A percentile compares a stretch with the other conserved stretches of the same genome.
These are phyloP conservation scores for Avena insularis DNA, from an alignment of 176 grass and related monocot species.

Conservation along the genomic window DNA sequence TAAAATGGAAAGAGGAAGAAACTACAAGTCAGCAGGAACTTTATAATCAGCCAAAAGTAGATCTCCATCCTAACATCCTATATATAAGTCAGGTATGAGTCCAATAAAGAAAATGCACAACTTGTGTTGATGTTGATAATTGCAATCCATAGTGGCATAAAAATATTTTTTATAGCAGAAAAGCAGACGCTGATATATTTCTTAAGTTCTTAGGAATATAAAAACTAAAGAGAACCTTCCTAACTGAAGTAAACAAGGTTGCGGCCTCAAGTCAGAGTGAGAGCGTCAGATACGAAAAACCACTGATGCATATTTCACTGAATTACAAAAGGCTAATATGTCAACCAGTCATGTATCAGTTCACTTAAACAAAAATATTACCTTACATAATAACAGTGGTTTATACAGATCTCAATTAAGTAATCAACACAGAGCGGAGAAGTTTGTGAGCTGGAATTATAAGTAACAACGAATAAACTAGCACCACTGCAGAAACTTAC, in stretches of 20 bases:
- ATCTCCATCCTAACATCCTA: background rate
- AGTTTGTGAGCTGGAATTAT: background rate
- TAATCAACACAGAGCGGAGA: background rate
- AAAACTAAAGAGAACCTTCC: constrained; percentile 15
- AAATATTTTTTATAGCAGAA: background rate
- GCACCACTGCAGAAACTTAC: constrained; percentile 59
- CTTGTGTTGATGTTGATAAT: background rate
- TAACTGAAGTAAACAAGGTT: background rate
- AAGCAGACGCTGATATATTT: background rate
- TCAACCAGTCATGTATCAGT: background rate
- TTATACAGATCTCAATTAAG: constrained; percentile 18
- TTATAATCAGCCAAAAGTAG: constrained; percentile 2
- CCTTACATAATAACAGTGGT: background rate
- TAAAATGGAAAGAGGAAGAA: background rate
- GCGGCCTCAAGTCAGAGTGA: background rate
- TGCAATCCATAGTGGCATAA: background rate
- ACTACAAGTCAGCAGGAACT: constrained; percentile 9
- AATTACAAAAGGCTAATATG: constrained; percentile 30
- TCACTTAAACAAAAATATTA: background rate
- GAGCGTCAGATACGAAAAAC: background rate
- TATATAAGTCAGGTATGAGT: background rate
- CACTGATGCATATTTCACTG: background rate
- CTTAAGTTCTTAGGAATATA: background rate
- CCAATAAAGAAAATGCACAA: background rate
- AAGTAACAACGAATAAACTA: constrained; percentile 26